Evolutionary conservation across 2,329 filamentous ascomycete species (phyloP).

Genomic region (Diaporthe vexans): DNA sequence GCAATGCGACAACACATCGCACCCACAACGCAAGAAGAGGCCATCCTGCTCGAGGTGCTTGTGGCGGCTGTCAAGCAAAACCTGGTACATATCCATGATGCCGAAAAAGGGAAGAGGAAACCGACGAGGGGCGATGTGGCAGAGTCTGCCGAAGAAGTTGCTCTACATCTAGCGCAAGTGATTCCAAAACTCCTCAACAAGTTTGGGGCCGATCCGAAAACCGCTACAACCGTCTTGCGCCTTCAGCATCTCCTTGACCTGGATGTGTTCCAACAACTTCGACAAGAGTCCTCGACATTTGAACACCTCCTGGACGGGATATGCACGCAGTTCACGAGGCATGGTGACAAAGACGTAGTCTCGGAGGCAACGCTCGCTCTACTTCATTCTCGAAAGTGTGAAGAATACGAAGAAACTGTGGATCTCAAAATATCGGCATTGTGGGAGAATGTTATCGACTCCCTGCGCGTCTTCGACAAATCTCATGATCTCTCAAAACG

Average conservation of each 20-base stretch:
- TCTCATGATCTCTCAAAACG: conserved; percentile 80
- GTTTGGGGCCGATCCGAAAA: conserved; percentile 89
- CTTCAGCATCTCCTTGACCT: conserved; percentile 90
- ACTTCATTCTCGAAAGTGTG: conserved; percentile 86
- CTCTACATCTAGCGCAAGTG: conserved; percentile 80
- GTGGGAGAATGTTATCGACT: conserved; percentile 87
- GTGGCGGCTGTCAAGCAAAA: conserved; percentile 84
- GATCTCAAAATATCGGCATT: conserved; percentile 84
- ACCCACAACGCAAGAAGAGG: conserved; percentile 82
- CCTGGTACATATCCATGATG: conserved; percentile 76
- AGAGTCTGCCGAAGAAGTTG: conserved; percentile 83
- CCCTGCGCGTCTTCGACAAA: conserved; percentile 79
- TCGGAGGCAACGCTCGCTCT: conserved; percentile 87
- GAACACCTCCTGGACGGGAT: conserved; percentile 89
- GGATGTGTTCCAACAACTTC: conserved; percentile 88
- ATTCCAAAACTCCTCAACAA: conserved; percentile 93
- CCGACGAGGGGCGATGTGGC: conserved; percentile 73
- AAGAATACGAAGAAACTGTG: conserved; percentile 88
- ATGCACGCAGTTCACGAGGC: conserved; percentile 93
- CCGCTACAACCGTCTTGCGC: conserved; percentile 86
- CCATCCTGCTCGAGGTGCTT: conserved; percentile 88
- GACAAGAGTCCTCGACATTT: conserved; percentile 87
- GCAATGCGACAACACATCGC: conserved; percentile 80
- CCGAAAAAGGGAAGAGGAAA: conserved; percentile 70
- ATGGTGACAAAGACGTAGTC: conserved; percentile 87